Conservation (phyloP, 140 eudicot species). For the Ambrosia hybrid region DNA sequence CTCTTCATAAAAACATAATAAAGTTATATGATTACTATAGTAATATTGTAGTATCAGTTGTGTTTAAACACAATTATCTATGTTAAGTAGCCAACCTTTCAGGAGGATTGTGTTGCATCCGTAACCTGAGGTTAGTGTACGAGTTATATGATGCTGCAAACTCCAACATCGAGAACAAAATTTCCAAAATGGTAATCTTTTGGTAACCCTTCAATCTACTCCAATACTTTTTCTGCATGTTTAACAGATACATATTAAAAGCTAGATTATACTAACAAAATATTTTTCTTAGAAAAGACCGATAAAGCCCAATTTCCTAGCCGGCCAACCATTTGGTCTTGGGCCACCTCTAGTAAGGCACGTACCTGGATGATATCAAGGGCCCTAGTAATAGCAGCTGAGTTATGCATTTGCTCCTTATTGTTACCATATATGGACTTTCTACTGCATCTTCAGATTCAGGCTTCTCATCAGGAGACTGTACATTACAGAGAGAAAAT, state of each 20-base stretch:
- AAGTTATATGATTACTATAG: neutral
- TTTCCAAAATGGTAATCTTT: constrained; percentile 69
- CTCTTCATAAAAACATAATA: neutral
- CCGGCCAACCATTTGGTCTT: no score
- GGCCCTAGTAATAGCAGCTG: constrained; percentile 78
- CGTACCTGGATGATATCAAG: constrained; percentile 87
- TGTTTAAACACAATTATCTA: neutral
- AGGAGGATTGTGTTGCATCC: constrained; percentile 69
- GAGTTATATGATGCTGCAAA: constrained; percentile 95
- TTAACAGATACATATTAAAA: constrained; percentile 6
- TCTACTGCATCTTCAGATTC: constrained; percentile 63
- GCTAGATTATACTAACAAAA: neutral
- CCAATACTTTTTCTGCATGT: constrained; percentile 87
- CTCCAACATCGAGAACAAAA: constrained; percentile 69
- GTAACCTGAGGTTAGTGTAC: constrained; percentile 69
- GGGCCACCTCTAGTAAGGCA: neutral
- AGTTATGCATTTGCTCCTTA: constrained; percentile 89
- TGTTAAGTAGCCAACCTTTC: constrained; percentile 61
- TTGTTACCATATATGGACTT: constrained; percentile 57
- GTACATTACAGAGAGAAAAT: constrained; percentile 15
- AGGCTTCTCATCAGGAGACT: constrained; percentile 56
- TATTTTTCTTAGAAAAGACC: no score
- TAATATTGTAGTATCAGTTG: neutral
- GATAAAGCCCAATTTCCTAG: no score
- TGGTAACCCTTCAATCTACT: constrained; percentile 63